Evolutionary conservation across 768 basidiomycete species (phyloP).

Genomic region (Sutorius australiensis): DNA sequence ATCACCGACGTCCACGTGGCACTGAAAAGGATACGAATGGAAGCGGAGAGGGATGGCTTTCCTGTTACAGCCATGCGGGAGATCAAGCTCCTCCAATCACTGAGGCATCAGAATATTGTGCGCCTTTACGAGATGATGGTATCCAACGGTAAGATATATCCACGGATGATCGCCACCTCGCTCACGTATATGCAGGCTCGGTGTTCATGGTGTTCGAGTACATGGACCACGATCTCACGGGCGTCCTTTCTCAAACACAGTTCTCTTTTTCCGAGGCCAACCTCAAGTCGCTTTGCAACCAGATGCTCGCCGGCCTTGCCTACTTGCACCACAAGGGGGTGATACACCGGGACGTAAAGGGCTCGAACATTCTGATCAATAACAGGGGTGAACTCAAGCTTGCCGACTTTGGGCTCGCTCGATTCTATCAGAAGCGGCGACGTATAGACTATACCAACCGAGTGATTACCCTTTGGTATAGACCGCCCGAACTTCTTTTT

Average conservation of each 20-base stretch:
- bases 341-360: slow-evolving; percentile 98
- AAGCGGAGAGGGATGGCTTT: slow-evolving; percentile 95
- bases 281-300: slow-evolving; percentile 90
- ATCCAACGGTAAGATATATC: slow-evolving; percentile 66
- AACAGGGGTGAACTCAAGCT: slow-evolving; percentile 91
- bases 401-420: slow-evolving; percentile 94
- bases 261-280: slow-evolving; percentile 83
- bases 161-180: neutral
- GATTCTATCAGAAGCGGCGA: slow-evolving; percentile 91
- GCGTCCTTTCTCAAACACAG: slow-evolving; percentile 86
- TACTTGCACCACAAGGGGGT: slow-evolving; percentile 96
- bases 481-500: slow-evolving; percentile 91
- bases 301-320: slow-evolving; percentile 92
- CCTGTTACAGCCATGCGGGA: slow-evolving; percentile 99
- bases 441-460: slow-evolving; percentile 97
- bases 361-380: slow-evolving; percentile 94
- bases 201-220: slow-evolving; percentile 99
- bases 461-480: slow-evolving; percentile 98
- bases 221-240: slow-evolving; percentile 97
- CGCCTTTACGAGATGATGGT: slow-evolving; percentile 98
- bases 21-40: slow-evolving; percentile 96
- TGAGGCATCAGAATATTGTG: slow-evolving; percentile 88
- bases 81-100: slow-evolving; percentile 92
- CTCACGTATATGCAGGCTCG: slow-evolving; percentile 53
- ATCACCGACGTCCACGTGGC: slow-evolving; percentile 78